Conservation (phyloP, 176 grass and related monocot genomes). For the Secale cereale region DNA sequence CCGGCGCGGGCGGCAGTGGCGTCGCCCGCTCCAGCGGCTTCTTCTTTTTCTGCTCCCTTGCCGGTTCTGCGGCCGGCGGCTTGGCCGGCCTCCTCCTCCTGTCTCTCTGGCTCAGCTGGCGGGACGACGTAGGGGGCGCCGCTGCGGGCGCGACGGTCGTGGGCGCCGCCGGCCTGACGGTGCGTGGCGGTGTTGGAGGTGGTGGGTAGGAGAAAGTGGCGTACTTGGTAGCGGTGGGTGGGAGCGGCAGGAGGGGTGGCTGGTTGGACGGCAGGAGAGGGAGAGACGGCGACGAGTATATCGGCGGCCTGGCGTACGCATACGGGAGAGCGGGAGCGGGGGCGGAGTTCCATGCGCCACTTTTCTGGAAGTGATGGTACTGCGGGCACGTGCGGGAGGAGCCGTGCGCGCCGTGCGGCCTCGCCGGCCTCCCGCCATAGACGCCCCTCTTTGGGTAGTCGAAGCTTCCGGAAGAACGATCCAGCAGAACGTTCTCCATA, state of each 20-base stretch:
- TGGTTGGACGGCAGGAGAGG: slow-evolving; percentile 52
- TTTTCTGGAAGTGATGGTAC: slow-evolving; percentile 9
- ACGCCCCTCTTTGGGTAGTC: slow-evolving; percentile 14
- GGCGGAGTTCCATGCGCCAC: slow-evolving; percentile 31
- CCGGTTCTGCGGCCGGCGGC: slow-evolving; percentile 21
- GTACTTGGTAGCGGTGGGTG: slow-evolving; percentile 32
- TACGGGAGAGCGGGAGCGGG: slow-evolving; percentile 3
- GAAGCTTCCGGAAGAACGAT: slow-evolving; percentile 37
- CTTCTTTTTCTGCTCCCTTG: slow-evolving; percentile 29
- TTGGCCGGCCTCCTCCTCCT: slow-evolving; percentile 39
- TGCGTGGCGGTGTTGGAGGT: background rate
- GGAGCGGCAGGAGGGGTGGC: slow-evolving; percentile 61
- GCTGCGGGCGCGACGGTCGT: background rate
- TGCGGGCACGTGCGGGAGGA: slow-evolving; percentile 12
- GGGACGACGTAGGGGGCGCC: background rate
- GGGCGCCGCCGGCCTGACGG: background rate
- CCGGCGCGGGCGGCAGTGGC: slow-evolving; percentile 32
- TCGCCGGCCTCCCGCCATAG: slow-evolving; percentile 9
- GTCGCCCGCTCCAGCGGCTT: slow-evolving; percentile 51
- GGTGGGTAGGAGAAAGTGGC: slow-evolving; percentile 20
- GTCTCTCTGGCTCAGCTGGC: slow-evolving; percentile 20
- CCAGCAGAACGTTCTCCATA: slow-evolving; percentile 52
- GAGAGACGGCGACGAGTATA: slow-evolving; percentile 43
- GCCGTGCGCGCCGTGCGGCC: background rate
- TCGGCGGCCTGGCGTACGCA: background rate